Percentiles rank a stretch among this genome's conserved stretches.
phyloP scores from a whole-genome alignment of 1,139 yeast species.

The Meyerozyma guilliermondii region DNA sequence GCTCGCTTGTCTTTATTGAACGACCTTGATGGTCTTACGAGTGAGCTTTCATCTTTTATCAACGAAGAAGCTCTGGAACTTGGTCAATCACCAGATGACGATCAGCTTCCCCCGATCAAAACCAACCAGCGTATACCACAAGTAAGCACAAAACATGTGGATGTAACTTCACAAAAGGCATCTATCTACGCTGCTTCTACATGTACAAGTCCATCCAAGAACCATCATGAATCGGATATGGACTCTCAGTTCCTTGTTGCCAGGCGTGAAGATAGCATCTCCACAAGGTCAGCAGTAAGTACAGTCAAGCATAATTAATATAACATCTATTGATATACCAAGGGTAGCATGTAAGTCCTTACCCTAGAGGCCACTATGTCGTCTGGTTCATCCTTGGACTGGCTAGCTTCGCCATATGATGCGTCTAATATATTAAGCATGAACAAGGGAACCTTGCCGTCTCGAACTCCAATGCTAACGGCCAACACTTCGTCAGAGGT shows the following conservation, averaged over 20 bases:
- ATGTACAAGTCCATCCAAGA: conserved; percentile 1
- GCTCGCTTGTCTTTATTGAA: conserved; percentile 25
- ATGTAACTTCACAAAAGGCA: conserved; percentile 23
- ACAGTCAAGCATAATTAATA: not conserved
- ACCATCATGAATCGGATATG: not conserved
- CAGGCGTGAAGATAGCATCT: conserved; percentile 3
- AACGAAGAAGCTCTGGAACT: conserved; percentile 2
- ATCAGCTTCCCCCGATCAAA: not conserved
- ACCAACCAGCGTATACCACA: not conserved
- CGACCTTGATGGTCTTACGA: conserved; percentile 26
- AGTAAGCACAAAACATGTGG: conserved; percentile 7
- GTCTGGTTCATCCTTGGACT: conserved; percentile 17
- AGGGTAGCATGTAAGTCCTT: conserved; percentile 34
- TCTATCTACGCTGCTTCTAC: conserved; percentile 12
- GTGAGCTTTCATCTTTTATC: conserved; percentile 21
- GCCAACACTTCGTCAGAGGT: conserved; percentile 30
- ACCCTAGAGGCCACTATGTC: conserved; percentile 31
- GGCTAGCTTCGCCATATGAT: conserved; percentile 15
- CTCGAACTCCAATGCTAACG: conserved; percentile 36
- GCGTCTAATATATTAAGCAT: conserved; percentile 37
- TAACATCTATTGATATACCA: conserved; percentile 18
- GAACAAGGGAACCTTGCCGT: conserved; percentile 34
- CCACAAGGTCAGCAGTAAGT: conserved; percentile 1
- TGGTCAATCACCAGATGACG: not conserved
- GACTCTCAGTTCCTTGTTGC: not conserved